These are phyloP conservation scores for Coniochaeta sp. DNA, from an alignment of 2,329 filamentous ascomycete species.

Conservation along the genomic window DNA sequence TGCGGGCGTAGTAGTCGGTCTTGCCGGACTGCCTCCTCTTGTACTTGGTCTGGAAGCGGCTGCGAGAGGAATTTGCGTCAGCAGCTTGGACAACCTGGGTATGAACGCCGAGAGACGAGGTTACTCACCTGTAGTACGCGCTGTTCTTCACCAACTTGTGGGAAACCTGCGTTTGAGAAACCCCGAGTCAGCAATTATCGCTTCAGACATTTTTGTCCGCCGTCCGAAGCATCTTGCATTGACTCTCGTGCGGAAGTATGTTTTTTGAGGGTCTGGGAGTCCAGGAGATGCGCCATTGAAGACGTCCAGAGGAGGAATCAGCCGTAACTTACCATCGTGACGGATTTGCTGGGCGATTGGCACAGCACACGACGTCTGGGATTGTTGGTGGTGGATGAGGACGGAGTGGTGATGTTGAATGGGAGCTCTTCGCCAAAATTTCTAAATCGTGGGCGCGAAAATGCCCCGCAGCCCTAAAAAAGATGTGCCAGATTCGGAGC, in stretches of 20 bases:
- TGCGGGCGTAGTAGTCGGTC: slow-evolving; percentile 99
- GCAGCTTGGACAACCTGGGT: background rate
- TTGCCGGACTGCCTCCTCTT: slow-evolving; percentile 92
- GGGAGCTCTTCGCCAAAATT: slow-evolving; percentile 18
- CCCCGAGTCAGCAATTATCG: slow-evolving; percentile 99
- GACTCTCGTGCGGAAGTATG: slow-evolving; percentile 51
- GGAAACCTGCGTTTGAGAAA: slow-evolving; percentile 61
- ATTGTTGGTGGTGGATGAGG: slow-evolving; percentile 25
- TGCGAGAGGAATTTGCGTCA: slow-evolving; percentile 28
- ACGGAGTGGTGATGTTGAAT: slow-evolving; percentile 10
- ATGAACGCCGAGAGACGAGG: slow-evolving; percentile 4
- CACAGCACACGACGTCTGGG: slow-evolving; percentile 12
- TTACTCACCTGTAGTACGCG: slow-evolving; percentile 92
- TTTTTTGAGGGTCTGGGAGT: background rate
- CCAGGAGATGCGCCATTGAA: slow-evolving; percentile 6
- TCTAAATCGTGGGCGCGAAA: slow-evolving; percentile 27
- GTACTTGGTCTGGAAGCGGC: slow-evolving; percentile 99
- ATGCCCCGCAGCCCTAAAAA: slow-evolving; percentile 27
- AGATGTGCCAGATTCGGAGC: background rate
- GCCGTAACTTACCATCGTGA: slow-evolving; percentile 63
- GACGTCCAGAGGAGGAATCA: slow-evolving; percentile 17
- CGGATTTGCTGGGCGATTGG: slow-evolving; percentile 40
- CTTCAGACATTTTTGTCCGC: slow-evolving; percentile 67
- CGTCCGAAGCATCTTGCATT: slow-evolving; percentile 98
- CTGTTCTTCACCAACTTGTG: slow-evolving; percentile 96